A percentile compares a stretch with the other conserved stretches of the same genome.
Evolutionary conservation across 345 rosid species (phyloP).

Genomic region (Anastatica hierochuntica): DNA sequence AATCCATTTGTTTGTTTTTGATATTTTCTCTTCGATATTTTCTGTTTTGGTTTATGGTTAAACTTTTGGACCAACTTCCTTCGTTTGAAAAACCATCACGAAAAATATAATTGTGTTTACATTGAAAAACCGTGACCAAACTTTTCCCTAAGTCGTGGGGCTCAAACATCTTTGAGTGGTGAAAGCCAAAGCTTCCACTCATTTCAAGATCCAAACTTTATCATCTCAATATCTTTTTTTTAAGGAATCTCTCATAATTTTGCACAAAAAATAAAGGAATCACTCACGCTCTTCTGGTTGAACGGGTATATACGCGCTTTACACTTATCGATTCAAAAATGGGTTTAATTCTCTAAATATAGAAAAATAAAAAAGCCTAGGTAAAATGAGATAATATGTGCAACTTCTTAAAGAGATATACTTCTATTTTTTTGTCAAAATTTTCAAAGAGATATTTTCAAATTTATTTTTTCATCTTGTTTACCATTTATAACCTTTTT

Average conservation of each 20-base stretch:
- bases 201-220: background rate
- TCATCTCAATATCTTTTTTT: constrained; percentile 1
- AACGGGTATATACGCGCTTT: background rate
- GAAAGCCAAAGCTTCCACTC: constrained; percentile 3
- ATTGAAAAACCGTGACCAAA: background rate
- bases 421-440: too few relatives aligned
- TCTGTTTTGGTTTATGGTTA: background rate
- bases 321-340: background rate
- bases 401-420: too few relatives aligned
- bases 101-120: background rate
- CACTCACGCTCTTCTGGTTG: background rate
- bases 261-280: too few relatives aligned
- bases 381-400: too few relatives aligned
- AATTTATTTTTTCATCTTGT: too few relatives aligned
- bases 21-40: background rate
- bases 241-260: constrained; percentile 2
- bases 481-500: too few relatives aligned
- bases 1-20: background rate
- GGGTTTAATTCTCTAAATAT: too few relatives aligned
- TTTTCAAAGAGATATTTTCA: too few relatives aligned
- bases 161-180: constrained; percentile 3
- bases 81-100: background rate
- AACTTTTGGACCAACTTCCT: background rate
- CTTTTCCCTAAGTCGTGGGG: constrained; percentile 7
- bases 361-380: too few relatives aligned